Conservation (phyloP, 2,329 filamentous ascomycete genomes). For the Emericellopsis cladophorae region DNA sequence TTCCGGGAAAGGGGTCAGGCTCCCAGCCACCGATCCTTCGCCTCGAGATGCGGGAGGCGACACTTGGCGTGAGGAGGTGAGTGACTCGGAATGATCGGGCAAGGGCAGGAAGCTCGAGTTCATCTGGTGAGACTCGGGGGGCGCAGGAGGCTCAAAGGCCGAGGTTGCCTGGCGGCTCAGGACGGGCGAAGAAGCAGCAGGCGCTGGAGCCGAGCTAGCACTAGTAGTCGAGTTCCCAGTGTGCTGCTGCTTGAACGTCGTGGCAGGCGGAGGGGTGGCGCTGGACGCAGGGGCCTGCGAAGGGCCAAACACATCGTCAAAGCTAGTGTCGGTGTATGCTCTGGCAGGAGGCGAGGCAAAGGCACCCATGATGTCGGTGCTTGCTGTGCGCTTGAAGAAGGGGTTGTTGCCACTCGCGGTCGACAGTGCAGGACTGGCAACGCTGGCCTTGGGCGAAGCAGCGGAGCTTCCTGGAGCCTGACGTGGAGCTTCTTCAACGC, state of each 20-base stretch:
- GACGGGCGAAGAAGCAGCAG: constrained; percentile 48
- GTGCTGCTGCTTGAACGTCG: constrained; percentile 36
- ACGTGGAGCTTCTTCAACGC: constrained; percentile 43
- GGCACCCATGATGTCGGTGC: constrained; percentile 44
- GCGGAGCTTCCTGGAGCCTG: constrained; percentile 39
- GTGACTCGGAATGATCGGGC: constrained; percentile 50
- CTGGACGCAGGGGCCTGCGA: constrained; percentile 37
- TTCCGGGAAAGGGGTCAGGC: background rate
- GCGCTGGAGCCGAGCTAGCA: constrained; percentile 36
- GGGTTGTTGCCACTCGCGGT: constrained; percentile 76
- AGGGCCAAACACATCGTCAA: constrained; percentile 79
- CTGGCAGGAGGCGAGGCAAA: constrained; percentile 35
- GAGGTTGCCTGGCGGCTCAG: constrained; percentile 49
- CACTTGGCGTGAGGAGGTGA: constrained; percentile 66
- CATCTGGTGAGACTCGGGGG: constrained; percentile 64
- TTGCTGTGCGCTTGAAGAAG: constrained; percentile 69
- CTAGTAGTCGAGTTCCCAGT: constrained; percentile 44
- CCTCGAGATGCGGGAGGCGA: constrained; percentile 49
- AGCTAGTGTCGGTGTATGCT: constrained; percentile 51
- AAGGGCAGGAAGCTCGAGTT: constrained; percentile 67
- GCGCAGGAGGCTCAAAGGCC: constrained; percentile 43
- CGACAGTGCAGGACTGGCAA: constrained; percentile 59
- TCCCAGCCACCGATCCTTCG: constrained; percentile 20
- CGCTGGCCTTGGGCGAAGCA: constrained; percentile 29
- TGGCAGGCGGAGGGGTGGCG: constrained; percentile 25